Percentiles rank a stretch among this genome's conserved stretches.
Evolutionary conservation across 108 stramenopile species (phyloP).

Genomic region (Poteriospumella lacustris): DNA sequence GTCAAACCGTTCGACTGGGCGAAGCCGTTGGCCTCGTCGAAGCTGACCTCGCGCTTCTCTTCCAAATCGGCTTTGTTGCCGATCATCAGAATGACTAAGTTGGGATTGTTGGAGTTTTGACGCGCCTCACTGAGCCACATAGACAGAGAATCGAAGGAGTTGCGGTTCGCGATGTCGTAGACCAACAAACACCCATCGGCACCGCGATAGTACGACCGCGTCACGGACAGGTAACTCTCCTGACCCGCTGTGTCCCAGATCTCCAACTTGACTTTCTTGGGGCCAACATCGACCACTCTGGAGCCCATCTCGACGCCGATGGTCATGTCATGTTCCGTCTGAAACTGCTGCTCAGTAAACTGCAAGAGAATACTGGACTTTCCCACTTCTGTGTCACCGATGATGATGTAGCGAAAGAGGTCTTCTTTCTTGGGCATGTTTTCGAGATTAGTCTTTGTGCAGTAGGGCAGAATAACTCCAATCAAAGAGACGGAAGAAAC

Average conservation of each 20-base stretch:
- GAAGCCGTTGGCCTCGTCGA: not conserved
- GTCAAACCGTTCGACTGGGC: constrained; percentile 7
- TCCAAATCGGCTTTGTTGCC: constrained; percentile 14
- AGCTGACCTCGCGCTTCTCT: not conserved
- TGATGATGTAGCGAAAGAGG: not conserved
- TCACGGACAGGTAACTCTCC: constrained; percentile 40
- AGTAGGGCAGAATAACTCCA: too few species aligned
- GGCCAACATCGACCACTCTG: constrained; percentile 26
- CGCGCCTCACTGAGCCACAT: not conserved
- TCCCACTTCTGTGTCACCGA: constrained; percentile 38
- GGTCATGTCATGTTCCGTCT: constrained; percentile 47
- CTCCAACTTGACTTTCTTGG: constrained; percentile 39
- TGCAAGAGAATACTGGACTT: constrained; percentile 47
- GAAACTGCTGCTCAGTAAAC: constrained; percentile 48
- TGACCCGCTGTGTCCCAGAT: constrained; percentile 56
- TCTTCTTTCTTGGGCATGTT: too few species aligned
- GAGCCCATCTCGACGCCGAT: constrained; percentile 50
- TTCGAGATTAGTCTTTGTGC: too few species aligned
- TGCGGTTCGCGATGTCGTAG: constrained; percentile 45
- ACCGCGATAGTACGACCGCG: constrained; percentile 41
- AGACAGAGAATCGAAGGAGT: constrained; percentile 38
- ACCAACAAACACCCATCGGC: constrained; percentile 46
- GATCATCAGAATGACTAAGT: not conserved
- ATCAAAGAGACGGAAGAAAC: too few species aligned
- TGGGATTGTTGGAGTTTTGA: not conserved